These are phyloP conservation scores for Penicillium sp. DNA, from an alignment of 2,329 filamentous ascomycete genomes.

Conservation along the genomic window DNA sequence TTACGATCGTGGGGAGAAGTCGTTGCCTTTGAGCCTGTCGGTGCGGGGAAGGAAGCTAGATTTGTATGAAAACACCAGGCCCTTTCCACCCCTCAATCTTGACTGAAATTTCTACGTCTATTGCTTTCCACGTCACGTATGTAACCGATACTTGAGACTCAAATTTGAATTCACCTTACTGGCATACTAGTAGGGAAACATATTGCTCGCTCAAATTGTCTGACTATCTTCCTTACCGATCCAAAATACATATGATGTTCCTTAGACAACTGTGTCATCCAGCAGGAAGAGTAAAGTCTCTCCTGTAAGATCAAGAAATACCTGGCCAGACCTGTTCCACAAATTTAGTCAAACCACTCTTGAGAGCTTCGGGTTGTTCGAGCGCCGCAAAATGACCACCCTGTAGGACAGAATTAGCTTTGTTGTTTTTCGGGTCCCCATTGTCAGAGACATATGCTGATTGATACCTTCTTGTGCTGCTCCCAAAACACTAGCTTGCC, in stretches of 20 bases:
- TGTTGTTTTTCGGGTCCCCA: neutral
- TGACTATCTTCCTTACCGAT: neutral
- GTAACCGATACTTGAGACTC: neutral
- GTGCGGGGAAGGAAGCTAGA: neutral
- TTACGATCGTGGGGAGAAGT: slow-evolving; percentile 7
- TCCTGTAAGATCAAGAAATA: neutral
- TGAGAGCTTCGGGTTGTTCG: slow-evolving; percentile 49
- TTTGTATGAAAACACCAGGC: neutral
- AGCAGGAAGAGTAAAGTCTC: too few relatives aligned
- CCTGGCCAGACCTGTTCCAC: slow-evolving; percentile 36
- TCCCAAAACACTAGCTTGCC: slow-evolving; percentile 45
- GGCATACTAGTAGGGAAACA: neutral
- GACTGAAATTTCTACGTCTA: too few relatives aligned
- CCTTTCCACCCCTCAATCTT: neutral
- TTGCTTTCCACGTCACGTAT: neutral
- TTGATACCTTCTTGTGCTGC: slow-evolving; percentile 40
- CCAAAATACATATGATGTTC: too few relatives aligned
- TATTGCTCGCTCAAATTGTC: neutral
- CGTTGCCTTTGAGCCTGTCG: neutral
- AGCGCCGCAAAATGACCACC: slow-evolving; percentile 60
- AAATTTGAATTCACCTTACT: neutral
- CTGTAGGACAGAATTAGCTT: slow-evolving; percentile 18
- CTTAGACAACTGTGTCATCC: neutral
- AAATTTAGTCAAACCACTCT: slow-evolving; percentile 48
- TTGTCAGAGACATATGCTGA: neutral